Base-by-base conservation (phyloP, 1,139 yeast genomes). In the Suhomyces taliae region DNA sequence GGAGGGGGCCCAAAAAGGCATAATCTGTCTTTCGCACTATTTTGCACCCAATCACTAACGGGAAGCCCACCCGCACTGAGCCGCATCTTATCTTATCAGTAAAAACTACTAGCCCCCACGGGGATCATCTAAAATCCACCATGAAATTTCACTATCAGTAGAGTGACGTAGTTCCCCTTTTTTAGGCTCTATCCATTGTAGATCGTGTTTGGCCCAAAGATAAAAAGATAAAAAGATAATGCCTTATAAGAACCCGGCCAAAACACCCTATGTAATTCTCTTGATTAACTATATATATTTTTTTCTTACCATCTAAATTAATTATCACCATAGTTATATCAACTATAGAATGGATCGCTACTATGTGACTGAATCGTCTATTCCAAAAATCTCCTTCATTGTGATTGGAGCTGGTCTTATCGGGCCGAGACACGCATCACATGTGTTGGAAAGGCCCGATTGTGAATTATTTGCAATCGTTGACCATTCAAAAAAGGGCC, bases 401-500 rank as follows among this genome's bases (percentile, higher is more conserved):
- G 60, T 61, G 33, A 53, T 60, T 15, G 65, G 65, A 14, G 64
- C 65, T 2, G 65, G 65, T 5, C 57, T 60, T 15, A 61, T 61
- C 36, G 65, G 65, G 7, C 65, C 65, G 4, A 53, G 65, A 32
- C 65, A 61, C 45, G 65, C 65, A 7, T 53, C 56, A 14, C 63
- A 57, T 52, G 52, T 60, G 15, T 34, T 49, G 27, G 56, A 58
- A 35, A 50, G 72, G 27, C 47, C 57, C 6, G 72, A 65, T 47
- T 64, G 67, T 51, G 50, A 58, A 19, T 53, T 71, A 31, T 61
- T 67, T 53, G 76, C 74, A 36, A 61, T 72, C 2, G 65, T 72
- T 26, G 78, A 72, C 52, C 76, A 71, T 46, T 69, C 74, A 3
- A 61, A 64, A 2, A 72, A 71, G 43, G 76, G 76, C 1, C 76